A percentile compares a stretch with the other conserved stretches of the same genome.
phyloP scores from a whole-genome alignment of 1,139 yeast species.

The Lodderomyces theae region DNA sequence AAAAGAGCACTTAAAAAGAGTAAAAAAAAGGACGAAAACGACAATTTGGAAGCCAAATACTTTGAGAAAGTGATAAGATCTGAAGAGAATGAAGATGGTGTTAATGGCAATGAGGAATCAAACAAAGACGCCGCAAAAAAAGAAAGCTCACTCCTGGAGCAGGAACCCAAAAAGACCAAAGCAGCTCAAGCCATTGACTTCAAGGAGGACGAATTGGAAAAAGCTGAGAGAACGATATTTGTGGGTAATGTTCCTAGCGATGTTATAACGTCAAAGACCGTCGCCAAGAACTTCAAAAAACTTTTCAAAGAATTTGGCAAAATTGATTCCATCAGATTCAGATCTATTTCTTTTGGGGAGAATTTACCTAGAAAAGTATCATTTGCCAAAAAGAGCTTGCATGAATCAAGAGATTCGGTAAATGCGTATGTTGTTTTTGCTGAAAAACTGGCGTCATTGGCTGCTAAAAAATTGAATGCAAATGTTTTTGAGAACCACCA shows the following conservation, averaged over 20 bases:
- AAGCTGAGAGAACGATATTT: constrained; percentile 86
- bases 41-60: constrained; percentile 48
- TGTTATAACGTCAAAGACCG: constrained; percentile 62
- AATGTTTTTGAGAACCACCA: constrained; percentile 67
- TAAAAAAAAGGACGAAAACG: constrained; percentile 34
- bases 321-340: constrained; percentile 75
- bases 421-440: constrained; percentile 86
- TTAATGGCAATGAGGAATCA: constrained; percentile 16
- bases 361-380: constrained; percentile 92
- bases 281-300: constrained; percentile 62
- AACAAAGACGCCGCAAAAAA: constrained; percentile 12
- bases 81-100: constrained; percentile 22
- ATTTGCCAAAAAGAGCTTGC: constrained; percentile 75
- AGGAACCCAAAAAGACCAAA: constrained; percentile 19
- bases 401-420: constrained; percentile 71
- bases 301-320: constrained; percentile 57
- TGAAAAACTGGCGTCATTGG: constrained; percentile 50
- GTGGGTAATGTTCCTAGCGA: constrained; percentile 78
- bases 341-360: constrained; percentile 89
- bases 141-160: not conserved
- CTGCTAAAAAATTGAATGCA: constrained; percentile 61
- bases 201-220: constrained; percentile 69
- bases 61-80: constrained; percentile 36
- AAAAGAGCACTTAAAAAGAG: constrained; percentile 12
- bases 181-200: constrained; percentile 47